phyloP scores from a whole-genome alignment of 305 asterid genomes.

The Plantago lanceolata region DNA sequence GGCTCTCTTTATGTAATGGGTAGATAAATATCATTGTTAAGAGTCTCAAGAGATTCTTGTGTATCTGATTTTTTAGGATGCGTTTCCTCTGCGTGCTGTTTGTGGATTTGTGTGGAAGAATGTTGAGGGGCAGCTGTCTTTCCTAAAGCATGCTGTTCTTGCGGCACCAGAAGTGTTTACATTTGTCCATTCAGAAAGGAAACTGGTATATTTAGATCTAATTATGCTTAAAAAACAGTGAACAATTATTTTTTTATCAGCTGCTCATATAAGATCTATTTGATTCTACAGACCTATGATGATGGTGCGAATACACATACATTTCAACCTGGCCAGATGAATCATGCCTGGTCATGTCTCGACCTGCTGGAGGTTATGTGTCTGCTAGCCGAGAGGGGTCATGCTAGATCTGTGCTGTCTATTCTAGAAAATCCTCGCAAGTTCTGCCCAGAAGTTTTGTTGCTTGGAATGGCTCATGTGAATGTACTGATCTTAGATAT shows the following conservation, averaged over 20 bases:
- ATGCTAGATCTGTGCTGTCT: constrained; percentile 74
- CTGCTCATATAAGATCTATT: constrained; percentile 6
- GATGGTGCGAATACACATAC: constrained; percentile 56
- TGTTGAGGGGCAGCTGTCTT: constrained; percentile 92
- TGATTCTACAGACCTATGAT: constrained; percentile 49
- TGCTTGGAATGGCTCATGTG: constrained; percentile 87
- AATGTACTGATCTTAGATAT: constrained; percentile 46
- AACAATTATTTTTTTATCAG: constrained; percentile 3
- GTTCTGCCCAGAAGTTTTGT: constrained; percentile 78
- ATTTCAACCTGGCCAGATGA: constrained; percentile 48
- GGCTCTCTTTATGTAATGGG: constrained; percentile 15
- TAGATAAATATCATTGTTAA: background rate
- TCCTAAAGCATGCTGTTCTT: constrained; percentile 73
- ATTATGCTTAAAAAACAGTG: constrained; percentile 13
- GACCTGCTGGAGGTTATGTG: constrained; percentile 85
- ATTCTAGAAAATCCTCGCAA: constrained; percentile 73
- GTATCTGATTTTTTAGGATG: constrained; percentile 49
- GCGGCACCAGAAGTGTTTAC: constrained; percentile 81
- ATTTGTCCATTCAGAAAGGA: constrained; percentile 68
- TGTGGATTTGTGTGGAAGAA: constrained; percentile 94
- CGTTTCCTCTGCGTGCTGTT: constrained; percentile 82
- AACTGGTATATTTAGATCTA: constrained; percentile 52
- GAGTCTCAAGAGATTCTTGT: background rate
- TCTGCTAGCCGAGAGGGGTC: constrained; percentile 84
- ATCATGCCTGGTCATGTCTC: constrained; percentile 77